A percentile compares a stretch with the other conserved stretches of the same genome.
These are phyloP conservation scores for Penicillium sp. DNA, from an alignment of 2,329 filamentous ascomycete genomes.

Conservation along the genomic window DNA sequence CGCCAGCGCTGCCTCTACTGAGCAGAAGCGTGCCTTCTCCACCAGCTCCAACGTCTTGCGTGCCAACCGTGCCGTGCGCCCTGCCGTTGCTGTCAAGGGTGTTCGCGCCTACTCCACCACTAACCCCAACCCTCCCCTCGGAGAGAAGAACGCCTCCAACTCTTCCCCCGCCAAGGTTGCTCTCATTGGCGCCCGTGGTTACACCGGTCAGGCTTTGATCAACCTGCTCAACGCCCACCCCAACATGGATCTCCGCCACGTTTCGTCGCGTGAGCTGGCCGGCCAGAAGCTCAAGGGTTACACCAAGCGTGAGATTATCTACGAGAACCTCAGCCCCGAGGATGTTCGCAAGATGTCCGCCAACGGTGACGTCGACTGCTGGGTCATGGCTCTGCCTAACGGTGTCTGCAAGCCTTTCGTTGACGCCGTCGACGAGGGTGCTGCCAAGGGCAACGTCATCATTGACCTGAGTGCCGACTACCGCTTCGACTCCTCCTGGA, in stretches of 20 bases:
- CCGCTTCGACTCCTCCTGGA: constrained; percentile 82
- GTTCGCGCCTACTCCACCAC: constrained; percentile 45
- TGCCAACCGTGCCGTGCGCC: constrained; percentile 32
- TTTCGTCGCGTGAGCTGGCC: constrained; percentile 88
- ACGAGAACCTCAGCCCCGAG: constrained; percentile 85
- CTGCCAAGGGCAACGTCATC: constrained; percentile 70
- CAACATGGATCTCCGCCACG: constrained; percentile 83
- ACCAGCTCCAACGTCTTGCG: constrained; percentile 51
- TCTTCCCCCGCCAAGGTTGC: constrained; percentile 75
- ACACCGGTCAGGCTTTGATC: constrained; percentile 89
- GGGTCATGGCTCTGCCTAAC: constrained; percentile 97
- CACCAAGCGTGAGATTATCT: constrained; percentile 84
- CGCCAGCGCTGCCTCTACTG: constrained; percentile 48
- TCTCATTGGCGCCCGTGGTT: constrained; percentile 87
- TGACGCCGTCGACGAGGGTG: constrained; percentile 76
- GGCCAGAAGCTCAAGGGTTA: constrained; percentile 89
- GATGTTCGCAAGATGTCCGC: constrained; percentile 84
- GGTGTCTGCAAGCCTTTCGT: constrained; percentile 92
- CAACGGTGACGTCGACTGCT: constrained; percentile 84
- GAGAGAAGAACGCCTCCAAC: constrained; percentile 84
- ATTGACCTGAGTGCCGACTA: constrained; percentile 97
- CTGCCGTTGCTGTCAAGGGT: constrained; percentile 30
- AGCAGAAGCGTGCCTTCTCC: constrained; percentile 69
- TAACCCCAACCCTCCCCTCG: constrained; percentile 87
- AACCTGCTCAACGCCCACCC: constrained; percentile 84